phyloP scores from a whole-genome alignment of 345 rosid species.

The Citrus glauca region DNA sequence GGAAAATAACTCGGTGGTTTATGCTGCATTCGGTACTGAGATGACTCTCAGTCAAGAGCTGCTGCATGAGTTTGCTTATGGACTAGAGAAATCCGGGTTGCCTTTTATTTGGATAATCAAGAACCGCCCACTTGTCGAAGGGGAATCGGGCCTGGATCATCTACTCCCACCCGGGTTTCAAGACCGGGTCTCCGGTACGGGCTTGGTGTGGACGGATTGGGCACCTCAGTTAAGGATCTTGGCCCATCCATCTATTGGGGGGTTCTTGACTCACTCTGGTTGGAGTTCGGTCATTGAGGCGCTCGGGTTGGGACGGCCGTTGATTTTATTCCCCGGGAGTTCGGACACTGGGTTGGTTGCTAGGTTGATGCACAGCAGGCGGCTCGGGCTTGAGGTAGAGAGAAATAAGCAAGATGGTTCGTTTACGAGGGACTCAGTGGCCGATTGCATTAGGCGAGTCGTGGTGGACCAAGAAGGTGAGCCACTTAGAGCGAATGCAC shows the following conservation, averaged over 20 bases:
- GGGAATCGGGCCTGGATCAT: neutral
- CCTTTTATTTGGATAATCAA: constrained; percentile 25
- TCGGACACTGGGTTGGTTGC: constrained; percentile 21
- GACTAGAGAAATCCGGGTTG: constrained; percentile 17
- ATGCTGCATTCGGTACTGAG: constrained; percentile 21
- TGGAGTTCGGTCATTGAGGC: constrained; percentile 26
- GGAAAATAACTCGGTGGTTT: constrained; percentile 3
- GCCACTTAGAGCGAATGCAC: constrained; percentile 10
- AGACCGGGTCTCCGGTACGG: constrained; percentile 3
- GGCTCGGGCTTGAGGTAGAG: constrained; percentile 17
- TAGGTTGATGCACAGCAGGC: constrained; percentile 2
- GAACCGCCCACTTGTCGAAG: neutral
- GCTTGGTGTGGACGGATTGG: constrained; percentile 21
- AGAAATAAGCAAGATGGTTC: constrained; percentile 20
- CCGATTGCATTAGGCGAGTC: constrained; percentile 18
- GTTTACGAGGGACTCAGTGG: constrained; percentile 13
- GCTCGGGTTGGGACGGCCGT: constrained; percentile 10
- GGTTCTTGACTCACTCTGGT: constrained; percentile 29
- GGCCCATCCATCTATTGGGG: constrained; percentile 22
- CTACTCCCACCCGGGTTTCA: constrained; percentile 9
- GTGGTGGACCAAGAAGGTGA: constrained; percentile 16
- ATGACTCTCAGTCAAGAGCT: constrained; percentile 9
- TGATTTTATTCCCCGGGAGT: constrained; percentile 10
- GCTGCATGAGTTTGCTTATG: constrained; percentile 20
- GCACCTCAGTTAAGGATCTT: constrained; percentile 21